Evolutionary conservation across 2,329 filamentous ascomycete species (phyloP).

Genomic region (Sarocladiaceae sp.): DNA sequence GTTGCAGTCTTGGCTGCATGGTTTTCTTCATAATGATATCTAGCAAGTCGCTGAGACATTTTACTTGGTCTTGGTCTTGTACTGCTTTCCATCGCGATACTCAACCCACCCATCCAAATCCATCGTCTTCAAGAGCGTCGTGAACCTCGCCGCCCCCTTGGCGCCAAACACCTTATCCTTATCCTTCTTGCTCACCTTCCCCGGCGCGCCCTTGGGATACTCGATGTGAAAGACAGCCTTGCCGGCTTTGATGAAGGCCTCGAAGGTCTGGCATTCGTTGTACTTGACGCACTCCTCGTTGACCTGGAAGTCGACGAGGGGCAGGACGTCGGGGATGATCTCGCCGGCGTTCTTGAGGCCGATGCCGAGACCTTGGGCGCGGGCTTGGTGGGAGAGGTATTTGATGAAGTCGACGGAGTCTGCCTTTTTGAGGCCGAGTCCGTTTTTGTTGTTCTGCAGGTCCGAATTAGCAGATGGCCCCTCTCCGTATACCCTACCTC

Average conservation of each 20-base stretch:
- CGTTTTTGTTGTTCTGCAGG: conserved; percentile 51
- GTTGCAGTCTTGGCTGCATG: no score
- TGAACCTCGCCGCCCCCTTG: conserved; percentile 43
- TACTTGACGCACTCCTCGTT: conserved; percentile 63
- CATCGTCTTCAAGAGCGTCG: conserved; percentile 60
- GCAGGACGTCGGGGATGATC: conserved; percentile 44
- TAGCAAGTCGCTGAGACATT: no score
- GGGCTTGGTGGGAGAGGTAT: conserved; percentile 51
- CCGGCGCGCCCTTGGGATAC: conserved; percentile 49
- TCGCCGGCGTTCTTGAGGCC: conserved; percentile 63
- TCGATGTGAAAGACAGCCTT: conserved; percentile 71
- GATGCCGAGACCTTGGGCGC: conserved; percentile 47
- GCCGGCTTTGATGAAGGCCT: conserved; percentile 47
- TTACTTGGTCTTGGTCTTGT: conserved; percentile 19
- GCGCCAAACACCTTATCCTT: conserved; percentile 35
- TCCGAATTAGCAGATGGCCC: not conserved
- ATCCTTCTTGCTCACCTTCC: conserved; percentile 26
- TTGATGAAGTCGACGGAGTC: conserved; percentile 53
- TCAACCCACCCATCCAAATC: conserved; percentile 56
- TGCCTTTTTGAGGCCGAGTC: conserved; percentile 48
- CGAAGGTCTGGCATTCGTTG: conserved; percentile 51
- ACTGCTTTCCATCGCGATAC: conserved; percentile 38
- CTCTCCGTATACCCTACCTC: not conserved
- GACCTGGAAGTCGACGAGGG: conserved; percentile 56
- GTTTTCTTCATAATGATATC: no score